Percentiles rank a stretch among this genome's conserved stretches.
These are phyloP conservation scores for Ambrosiella beaveri DNA, from an alignment of 2,329 filamentous ascomycete genomes.

Conservation along the genomic window DNA sequence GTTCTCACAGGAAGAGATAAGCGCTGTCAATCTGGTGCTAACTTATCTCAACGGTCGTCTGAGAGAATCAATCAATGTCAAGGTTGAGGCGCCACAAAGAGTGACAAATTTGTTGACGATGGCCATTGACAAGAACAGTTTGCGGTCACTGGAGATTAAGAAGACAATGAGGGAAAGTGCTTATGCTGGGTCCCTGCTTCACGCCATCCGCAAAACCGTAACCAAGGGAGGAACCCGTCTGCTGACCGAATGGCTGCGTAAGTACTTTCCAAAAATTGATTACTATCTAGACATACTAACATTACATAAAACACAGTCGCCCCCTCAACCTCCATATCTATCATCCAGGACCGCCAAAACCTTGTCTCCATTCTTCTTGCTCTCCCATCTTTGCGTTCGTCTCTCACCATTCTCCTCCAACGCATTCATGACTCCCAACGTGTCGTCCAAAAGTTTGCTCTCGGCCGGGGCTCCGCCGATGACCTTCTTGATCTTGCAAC, in stretches of 20 bases:
- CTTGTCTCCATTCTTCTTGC: constrained; percentile 61
- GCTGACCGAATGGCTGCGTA: constrained; percentile 66
- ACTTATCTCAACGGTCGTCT: constrained; percentile 69
- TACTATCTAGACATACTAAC: neutral
- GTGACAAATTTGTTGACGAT: constrained; percentile 62
- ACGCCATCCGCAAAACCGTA: constrained; percentile 75
- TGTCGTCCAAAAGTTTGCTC: constrained; percentile 81
- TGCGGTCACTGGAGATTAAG: constrained; percentile 77
- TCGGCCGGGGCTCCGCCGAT: constrained; percentile 81
- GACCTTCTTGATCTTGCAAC: constrained; percentile 70
- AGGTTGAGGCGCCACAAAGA: constrained; percentile 65
- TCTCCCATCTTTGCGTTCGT: constrained; percentile 46
- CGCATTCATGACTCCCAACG: constrained; percentile 74
- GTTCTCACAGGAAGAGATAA: constrained; percentile 54
- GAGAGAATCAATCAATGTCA: constrained; percentile 54
- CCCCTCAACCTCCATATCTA: constrained; percentile 68
- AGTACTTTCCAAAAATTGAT: constrained; percentile 10
- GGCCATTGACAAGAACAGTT: constrained; percentile 79
- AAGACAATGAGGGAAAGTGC: constrained; percentile 66
- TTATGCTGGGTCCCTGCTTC: constrained; percentile 69
- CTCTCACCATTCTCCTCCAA: constrained; percentile 49
- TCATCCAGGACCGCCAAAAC: constrained; percentile 66
- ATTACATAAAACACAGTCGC: constrained; percentile 27
- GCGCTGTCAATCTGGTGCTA: constrained; percentile 64
- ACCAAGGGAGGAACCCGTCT: constrained; percentile 82